Conservation (phyloP, 2,329 filamentous ascomycete genomes). For the Emergomyces africanus region DNA sequence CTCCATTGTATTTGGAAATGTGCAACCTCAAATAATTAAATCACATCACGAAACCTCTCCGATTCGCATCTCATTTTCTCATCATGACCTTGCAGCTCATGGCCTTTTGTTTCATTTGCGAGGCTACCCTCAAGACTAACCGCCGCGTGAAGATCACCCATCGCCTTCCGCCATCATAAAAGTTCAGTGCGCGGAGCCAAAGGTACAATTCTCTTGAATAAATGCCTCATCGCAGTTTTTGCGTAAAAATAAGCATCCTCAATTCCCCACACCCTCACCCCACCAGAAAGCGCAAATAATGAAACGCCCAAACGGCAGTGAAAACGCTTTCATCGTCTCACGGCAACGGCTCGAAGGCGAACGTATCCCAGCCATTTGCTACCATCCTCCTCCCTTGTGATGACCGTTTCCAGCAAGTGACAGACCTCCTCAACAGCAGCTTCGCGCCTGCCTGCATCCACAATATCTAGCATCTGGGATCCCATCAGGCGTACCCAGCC, state of each 20-base stretch:
- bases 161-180: not conserved
- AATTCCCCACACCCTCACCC: not conserved
- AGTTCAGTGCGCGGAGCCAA: not conserved
- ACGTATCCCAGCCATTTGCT: conserved; percentile 39
- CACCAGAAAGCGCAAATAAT: no score
- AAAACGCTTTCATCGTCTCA: conserved; percentile 12
- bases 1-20: not conserved
- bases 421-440: conserved; percentile 42
- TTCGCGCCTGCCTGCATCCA: conserved; percentile 40
- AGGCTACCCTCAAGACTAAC: not conserved
- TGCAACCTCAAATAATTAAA: not conserved
- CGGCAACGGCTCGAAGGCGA: conserved; percentile 31
- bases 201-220: not conserved
- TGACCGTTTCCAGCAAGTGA: conserved; percentile 42
- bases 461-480: conserved; percentile 42
- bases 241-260: not conserved
- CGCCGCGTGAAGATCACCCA: no score
- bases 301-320: not conserved
- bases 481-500: conserved; percentile 57
- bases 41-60: not conserved
- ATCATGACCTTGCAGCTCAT: not conserved
- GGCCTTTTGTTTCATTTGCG: not conserved
- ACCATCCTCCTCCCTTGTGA: conserved; percentile 45
- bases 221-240: not conserved
- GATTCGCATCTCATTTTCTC: not conserved